A percentile compares a stretch with the other conserved stretches of the same genome.
Evolutionary conservation across 441 rosid species (phyloP).

Genomic region (Biscutella laevigata): DNA sequence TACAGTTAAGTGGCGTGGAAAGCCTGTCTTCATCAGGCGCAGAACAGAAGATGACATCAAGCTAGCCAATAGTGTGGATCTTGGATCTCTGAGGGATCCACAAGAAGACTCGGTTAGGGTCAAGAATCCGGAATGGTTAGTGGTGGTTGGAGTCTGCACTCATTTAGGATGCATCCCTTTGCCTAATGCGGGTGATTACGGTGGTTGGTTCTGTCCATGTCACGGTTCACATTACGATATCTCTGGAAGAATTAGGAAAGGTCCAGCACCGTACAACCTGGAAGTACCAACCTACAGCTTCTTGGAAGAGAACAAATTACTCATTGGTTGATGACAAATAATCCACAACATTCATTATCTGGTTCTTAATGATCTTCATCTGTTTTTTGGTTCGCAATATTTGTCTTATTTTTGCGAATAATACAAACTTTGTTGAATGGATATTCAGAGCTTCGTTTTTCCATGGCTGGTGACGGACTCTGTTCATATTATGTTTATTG

Average conservation of each 20-base stretch:
- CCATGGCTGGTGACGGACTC: background rate
- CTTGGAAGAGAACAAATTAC: conserved; percentile 72
- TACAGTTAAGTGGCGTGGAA: conserved; percentile 96
- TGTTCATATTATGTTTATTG: background rate
- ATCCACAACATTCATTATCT: background rate
- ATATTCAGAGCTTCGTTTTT: background rate
- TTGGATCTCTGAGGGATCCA: conserved; percentile 84
- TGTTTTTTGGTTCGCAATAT: background rate
- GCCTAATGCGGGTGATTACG: conserved; percentile 95
- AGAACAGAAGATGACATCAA: conserved; percentile 85
- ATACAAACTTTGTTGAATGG: conserved; percentile 18
- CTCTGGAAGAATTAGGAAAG: conserved; percentile 91
- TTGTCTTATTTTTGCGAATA: conserved; percentile 24
- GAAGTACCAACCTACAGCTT: conserved; percentile 96
- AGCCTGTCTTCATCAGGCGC: conserved; percentile 85
- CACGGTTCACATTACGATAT: conserved; percentile 96
- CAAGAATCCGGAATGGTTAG: conserved; percentile 91
- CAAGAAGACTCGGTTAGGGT: conserved; percentile 76
- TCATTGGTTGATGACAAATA: conserved; percentile 49
- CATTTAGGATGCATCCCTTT: conserved; percentile 92
- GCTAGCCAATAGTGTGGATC: conserved; percentile 73
- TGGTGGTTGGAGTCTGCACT: conserved; percentile 89
- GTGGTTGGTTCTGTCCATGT: conserved; percentile 98
- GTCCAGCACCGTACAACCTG: conserved; percentile 88
- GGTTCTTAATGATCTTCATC: background rate